Evolutionary conservation across 2,329 filamentous ascomycete genomes (phyloP), one percentile per base, ranked within the genome.

Genomic region (Nemania serpens): DNA sequence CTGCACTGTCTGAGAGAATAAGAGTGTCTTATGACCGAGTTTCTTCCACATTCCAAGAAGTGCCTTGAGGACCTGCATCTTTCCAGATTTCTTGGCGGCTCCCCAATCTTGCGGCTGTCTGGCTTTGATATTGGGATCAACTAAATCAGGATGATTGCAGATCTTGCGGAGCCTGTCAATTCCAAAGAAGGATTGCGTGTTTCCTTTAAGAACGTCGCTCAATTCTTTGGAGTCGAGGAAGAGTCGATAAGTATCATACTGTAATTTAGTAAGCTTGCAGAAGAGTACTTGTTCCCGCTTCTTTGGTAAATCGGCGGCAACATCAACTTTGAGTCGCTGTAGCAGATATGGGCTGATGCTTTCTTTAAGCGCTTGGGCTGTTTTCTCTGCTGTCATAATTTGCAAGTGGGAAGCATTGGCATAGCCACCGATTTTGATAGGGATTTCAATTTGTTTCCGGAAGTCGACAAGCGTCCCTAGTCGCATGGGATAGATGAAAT

Each of bases 241-340:
- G 5, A 83, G 80, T 72, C 93, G 85, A 68, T 99, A 99, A 0
- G 89, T 88, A 34, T 89, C 83, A 51, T 91, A 84, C 73, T 99
- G 95, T 13, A 88, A 78, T 55, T 84, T 84, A 0, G 93, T 96
- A 63, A 99, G 80, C 73, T 96, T 96, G 78, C 95, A 98, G 75
- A 99, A 98, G 2, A 99, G 81, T 0, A 99, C 95, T 68, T 96
- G 91, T 73, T 99, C 95, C 52, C 88, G 96, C 81, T 99, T 99
- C 75, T 96, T 91, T 0, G 95, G 95, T 12, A 99, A 79, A 74
- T 98, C 94, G 7, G 93, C 87, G 4, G 95, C 94, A 13, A 99
- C 95, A 74, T 99, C 95, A 1, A 90, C 86, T 76, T 99, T 99
- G 73, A 96, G 87, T 9, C 95, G 87, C 72, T 98, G 94, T 3